Base-by-base conservation (phyloP, 169 alveolate species). In the Condylostoma magnum region DNA sequence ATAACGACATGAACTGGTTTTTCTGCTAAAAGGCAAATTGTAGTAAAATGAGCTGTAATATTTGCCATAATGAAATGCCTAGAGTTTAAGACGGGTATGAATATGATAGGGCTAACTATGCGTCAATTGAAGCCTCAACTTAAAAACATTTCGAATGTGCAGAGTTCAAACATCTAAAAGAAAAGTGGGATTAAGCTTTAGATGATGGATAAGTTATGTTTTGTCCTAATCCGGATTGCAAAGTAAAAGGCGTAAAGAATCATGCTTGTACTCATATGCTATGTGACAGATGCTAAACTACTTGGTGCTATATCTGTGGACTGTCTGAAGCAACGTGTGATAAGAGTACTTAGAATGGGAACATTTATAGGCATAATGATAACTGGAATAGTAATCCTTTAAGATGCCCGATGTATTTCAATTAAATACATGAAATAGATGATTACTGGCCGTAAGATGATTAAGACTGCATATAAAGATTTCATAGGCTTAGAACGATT, bases 331-430 rank as follows among this genome's bases (percentile, higher is more conserved):
- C n/a, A 38, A 65, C 38, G 15, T 33, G 25, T 22, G 73, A 55
- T 71, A 43, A 56, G 22, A 60, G 31, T 4, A 22, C 54, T 27
- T 3, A 15, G 6, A 27, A 22, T n/a, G 50, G n/a, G 27, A 43
- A 6, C 36, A 56, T 71, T 20, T 71, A 71, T 33, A 20, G 12
- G 4, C 79, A 71, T 25, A 56, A 56, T 31, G 20, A 22, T 4
- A 72, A 33, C 5, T 71, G 79, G 73, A 22, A 37, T 0, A 33
- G 31, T 4, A 25, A 55, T 38, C 37, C 20, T 2, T 25, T 43
- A 10, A 56, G 73, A 55, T 71, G 79, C 36, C 79, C 79, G 3
- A 71, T 71, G 79, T 71, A 56, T 20, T 56, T 71, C 4, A 71
- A 41, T 37, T 48, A 71, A 56, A 71, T 71, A 6, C 0, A 44